phyloP scores from a whole-genome alignment of 2,329 filamentous ascomycete species.

The Talaromyces atroroseus region DNA sequence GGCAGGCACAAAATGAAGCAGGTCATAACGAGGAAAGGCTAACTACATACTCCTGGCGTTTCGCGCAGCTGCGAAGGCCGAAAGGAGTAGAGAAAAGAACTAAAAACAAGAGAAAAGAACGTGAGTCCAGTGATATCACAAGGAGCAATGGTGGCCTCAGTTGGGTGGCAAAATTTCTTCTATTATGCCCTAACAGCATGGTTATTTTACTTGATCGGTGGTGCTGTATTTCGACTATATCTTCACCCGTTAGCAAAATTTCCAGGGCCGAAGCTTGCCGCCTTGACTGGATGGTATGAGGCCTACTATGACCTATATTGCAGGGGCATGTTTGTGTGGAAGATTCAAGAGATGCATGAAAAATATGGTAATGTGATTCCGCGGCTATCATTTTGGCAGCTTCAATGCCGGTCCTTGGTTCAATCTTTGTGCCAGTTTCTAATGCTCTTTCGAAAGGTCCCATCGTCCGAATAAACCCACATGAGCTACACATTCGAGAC shows the following conservation, averaged over 20 bases:
- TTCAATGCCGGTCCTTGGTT: too few species aligned
- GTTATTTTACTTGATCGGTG: slow-evolving; percentile 5
- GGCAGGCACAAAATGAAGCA: too few species aligned
- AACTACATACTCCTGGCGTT: too few species aligned
- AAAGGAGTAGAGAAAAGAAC: too few species aligned
- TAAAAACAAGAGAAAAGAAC: too few species aligned
- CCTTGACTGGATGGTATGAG: slow-evolving; percentile 28
- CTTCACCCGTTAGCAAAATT: slow-evolving; percentile 29
- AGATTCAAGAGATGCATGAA: slow-evolving; percentile 31
- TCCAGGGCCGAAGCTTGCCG: slow-evolving; percentile 29
- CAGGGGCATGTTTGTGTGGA: slow-evolving; percentile 28
- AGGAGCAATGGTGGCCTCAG: background rate
- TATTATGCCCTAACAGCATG: background rate
- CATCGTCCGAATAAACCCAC: slow-evolving; percentile 30
- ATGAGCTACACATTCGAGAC: slow-evolving; percentile 31
- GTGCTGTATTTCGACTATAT: slow-evolving; percentile 27
- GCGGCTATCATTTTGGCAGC: too few species aligned
- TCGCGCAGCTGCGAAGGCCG: too few species aligned
- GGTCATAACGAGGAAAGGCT: too few species aligned
- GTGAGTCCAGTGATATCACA: too few species aligned
- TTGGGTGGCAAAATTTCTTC: background rate
- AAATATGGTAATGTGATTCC: slow-evolving; percentile 24
- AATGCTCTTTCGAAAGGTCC: slow-evolving; percentile 20
- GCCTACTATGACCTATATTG: slow-evolving; percentile 32
- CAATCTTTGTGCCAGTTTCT: background rate